Base-by-base conservation (phyloP, 2,329 filamentous ascomycete genomes). In the Sphaerulina musiva region DNA sequence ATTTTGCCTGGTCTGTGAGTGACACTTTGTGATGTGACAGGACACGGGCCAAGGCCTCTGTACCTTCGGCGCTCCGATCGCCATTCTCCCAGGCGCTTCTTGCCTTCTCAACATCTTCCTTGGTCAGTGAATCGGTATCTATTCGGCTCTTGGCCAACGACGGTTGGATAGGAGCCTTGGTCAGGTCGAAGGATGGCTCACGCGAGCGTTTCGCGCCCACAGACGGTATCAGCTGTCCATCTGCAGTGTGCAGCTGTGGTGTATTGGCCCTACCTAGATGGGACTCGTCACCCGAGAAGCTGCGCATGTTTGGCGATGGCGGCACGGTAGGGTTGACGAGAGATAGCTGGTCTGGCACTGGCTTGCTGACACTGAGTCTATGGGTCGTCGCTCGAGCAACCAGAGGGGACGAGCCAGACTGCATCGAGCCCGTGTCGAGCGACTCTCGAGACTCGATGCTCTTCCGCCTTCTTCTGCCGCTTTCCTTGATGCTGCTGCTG, bases 11-110 rank as follows among this genome's bases (percentile, higher is more conserved):
- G 12, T 60, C 56, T 11, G 51, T 42, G n/a, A 57, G 38, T 8
- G 58, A 52, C 2, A 59, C 50, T 47, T 66, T 62, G 45, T 64
- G 62, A 47, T 67, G 63, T 17, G 66, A 67, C 6, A 68, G 52
- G 2, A 68, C 66, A 43, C 65, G 60, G 6, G 64, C 64, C 14
- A 68, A 59, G 6, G 66, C 64, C 32, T 66, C 58, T 8, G 62
- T 64, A n/a, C 66, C 64, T 10, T 54, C 55, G 32, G 62, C 64
- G 48, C 64, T 64, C 6, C 61, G 56, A 51, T 66, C 64, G 36
- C 64, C 59, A 20, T 65, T 62, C 14, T 55, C 50, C 44, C 63
- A 57, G 10, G 63, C 63, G 44, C 51, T 61, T 34, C 62, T 59
- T 26, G 63, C 62, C 32, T 55, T 59, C 34, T 66, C 64, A 14